Percentiles rank a stretch among this genome's conserved stretches.
Evolutionary conservation across 257 asterid species (phyloP).

Genomic region (Solanum etuberosum): DNA sequence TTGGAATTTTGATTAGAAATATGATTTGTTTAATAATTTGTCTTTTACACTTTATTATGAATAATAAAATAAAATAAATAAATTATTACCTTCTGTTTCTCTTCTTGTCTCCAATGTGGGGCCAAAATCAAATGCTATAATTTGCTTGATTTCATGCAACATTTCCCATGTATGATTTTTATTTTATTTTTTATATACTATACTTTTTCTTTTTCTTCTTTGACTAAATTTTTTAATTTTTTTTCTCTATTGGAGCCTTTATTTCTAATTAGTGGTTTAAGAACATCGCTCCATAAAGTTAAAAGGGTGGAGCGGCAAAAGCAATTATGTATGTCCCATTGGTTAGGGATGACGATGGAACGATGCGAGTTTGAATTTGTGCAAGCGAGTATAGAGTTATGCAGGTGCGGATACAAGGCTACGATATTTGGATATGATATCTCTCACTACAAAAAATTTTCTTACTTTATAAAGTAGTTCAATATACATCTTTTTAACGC

Average conservation of each 20-base stretch:
- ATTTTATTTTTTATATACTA: not conserved
- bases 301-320: not conserved
- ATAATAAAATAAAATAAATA: not conserved
- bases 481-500: not conserved
- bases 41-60: conserved; percentile 1
- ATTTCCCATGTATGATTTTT: not conserved
- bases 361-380: not conserved
- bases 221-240: not conserved
- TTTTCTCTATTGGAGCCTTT: not conserved
- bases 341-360: not conserved
- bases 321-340: not conserved
- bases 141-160: conserved; percentile 1
- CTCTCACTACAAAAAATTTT: not conserved
- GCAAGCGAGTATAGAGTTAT: not conserved
- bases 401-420: not conserved
- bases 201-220: not conserved
- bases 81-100: not conserved
- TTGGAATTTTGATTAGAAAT: not conserved
- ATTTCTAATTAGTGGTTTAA: not conserved
- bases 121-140: not conserved
- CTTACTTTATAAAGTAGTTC: not conserved
- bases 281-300: not conserved
- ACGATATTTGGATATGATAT: not conserved
- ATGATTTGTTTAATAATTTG: conserved; percentile 13
- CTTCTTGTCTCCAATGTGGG: conserved; percentile 21